These are phyloP conservation scores for Teunomyces gatunensis DNA, from an alignment of 805 yeast genomes.

Conservation along the genomic window DNA sequence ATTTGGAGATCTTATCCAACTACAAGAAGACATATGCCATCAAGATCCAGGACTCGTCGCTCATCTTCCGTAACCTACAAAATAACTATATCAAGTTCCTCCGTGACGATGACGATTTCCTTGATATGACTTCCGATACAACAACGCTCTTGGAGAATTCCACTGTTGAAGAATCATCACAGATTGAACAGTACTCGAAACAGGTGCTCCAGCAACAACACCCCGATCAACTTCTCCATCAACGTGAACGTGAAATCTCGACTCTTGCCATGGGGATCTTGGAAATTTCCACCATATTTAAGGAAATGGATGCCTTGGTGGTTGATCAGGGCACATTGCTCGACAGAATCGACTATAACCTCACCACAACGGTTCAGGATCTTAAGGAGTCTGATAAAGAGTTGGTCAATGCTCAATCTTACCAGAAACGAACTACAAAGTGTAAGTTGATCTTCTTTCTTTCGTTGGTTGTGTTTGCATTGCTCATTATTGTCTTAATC, in stretches of 20 bases:
- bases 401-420: conserved; percentile 67
- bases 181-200: conserved; percentile 51
- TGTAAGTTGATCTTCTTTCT: conserved; percentile 82
- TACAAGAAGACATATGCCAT: conserved; percentile 82
- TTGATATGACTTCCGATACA: conserved; percentile 11
- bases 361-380: conserved; percentile 74
- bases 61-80: conserved; percentile 81
- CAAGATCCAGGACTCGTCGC: conserved; percentile 74
- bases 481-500: conserved; percentile 67
- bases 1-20: conserved; percentile 68
- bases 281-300: conserved; percentile 89
- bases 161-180: conserved; percentile 25
- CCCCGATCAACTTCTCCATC: conserved; percentile 40
- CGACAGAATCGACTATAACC: conserved; percentile 90
- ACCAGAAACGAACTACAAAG: conserved; percentile 87
- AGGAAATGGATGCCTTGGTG: conserved; percentile 86
- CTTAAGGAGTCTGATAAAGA: conserved; percentile 77
- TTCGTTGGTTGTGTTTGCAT: conserved; percentile 64
- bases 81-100: conserved; percentile 83
- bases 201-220: conserved; percentile 46
- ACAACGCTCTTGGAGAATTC: conserved; percentile 5
- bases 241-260: conserved; percentile 86
- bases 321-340: conserved; percentile 94
- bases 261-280: conserved; percentile 91
- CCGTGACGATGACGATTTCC: conserved; percentile 68